Conservation (phyloP, 192 early-diverging fungal species). For the Mortierella hygrophila region DNA sequence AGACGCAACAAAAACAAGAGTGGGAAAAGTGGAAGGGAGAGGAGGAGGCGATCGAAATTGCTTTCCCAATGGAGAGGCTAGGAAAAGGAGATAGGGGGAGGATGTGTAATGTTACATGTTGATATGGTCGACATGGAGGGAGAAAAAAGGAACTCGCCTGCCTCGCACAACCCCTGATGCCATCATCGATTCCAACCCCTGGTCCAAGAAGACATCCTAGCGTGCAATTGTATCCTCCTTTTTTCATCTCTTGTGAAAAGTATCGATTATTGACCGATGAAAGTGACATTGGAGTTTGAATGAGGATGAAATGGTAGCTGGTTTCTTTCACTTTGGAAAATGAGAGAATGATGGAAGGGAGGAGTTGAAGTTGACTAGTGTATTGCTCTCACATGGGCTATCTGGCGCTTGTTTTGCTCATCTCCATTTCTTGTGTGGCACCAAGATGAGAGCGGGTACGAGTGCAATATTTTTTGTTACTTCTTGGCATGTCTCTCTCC, state of each 20-base stretch:
- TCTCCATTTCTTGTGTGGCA: background rate
- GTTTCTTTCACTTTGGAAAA: too few species aligned
- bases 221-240: background rate
- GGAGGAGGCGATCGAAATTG: background rate
- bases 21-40: background rate
- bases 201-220: background rate
- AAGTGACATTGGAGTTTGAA: background rate
- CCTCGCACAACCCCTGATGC: background rate
- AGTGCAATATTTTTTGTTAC: background rate
- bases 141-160: background rate
- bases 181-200: conserved; percentile 4
- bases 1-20: too few species aligned
- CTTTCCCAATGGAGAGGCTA: too few species aligned
- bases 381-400: conserved; percentile 5
- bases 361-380: background rate
- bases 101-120: background rate
- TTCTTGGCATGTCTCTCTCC: background rate
- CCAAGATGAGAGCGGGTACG: background rate
- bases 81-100: background rate
- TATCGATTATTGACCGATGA: background rate
- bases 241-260: background rate
- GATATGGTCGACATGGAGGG: too few species aligned
- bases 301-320: too few species aligned
- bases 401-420: background rate
- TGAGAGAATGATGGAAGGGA: too few species aligned